These are phyloP conservation scores for Fomitopsis serialis DNA, from an alignment of 768 basidiomycete genomes.

Conservation along the genomic window DNA sequence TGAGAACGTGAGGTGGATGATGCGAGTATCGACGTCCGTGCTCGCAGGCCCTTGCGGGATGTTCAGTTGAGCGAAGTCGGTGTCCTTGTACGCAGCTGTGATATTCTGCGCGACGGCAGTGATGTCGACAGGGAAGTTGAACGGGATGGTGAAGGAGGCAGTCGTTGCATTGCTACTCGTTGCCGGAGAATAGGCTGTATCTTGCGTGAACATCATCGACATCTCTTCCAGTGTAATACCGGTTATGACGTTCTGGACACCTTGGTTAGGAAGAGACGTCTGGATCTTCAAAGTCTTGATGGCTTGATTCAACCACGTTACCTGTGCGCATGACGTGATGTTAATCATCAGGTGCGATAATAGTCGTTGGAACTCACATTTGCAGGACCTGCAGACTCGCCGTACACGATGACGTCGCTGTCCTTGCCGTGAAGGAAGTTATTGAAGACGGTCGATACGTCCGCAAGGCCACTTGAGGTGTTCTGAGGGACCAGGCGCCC, in stretches of 20 bases:
- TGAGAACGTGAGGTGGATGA: conserved; percentile 56
- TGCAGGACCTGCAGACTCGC: conserved; percentile 50
- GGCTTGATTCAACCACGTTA: conserved; percentile 68
- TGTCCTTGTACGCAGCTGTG: conserved; percentile 43
- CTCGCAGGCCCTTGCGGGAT: conserved; percentile 51
- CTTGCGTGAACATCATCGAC: conserved; percentile 50
- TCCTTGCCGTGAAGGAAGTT: conserved; percentile 65
- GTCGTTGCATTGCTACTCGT: conserved; percentile 56
- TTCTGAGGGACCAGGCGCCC: conserved; percentile 65
- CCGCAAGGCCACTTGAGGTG: conserved; percentile 43
- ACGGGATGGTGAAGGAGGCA: conserved; percentile 63
- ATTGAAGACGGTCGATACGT: conserved; percentile 64
- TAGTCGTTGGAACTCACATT: conserved; percentile 31
- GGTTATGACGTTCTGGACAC: conserved; percentile 57
- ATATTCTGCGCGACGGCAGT: conserved; percentile 55
- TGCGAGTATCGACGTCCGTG: conserved; percentile 58
- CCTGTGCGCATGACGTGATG: conserved; percentile 30
- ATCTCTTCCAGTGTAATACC: conserved; percentile 57
- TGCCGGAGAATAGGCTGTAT: conserved; percentile 50
- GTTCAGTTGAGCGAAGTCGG: conserved; percentile 52
- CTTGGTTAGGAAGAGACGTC: conserved; percentile 59
- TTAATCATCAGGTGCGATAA: neutral
- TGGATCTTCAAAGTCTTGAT: conserved; percentile 57
- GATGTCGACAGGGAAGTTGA: conserved; percentile 67
- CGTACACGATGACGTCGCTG: conserved; percentile 53